A percentile compares a stretch with the other conserved stretches of the same genome.
Conservation (phyloP, 371 early-diverging fungal species). For the Zychaea mexicana region DNA sequence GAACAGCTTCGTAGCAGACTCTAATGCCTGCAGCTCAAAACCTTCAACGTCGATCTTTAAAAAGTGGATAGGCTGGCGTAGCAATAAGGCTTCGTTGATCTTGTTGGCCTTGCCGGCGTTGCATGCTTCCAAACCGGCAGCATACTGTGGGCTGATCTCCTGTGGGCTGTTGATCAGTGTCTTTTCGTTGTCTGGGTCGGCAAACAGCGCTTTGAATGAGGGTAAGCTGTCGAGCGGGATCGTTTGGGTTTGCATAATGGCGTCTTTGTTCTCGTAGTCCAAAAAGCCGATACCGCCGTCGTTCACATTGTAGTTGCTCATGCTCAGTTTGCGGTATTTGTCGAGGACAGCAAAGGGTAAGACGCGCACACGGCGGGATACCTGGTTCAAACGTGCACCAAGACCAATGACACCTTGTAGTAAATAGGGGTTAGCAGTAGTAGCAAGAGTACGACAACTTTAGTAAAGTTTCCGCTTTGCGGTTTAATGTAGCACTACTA, state of each 20-base stretch:
- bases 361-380: conserved; percentile 39
- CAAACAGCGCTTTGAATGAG: conserved; percentile 32
- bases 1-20: conserved; percentile 37
- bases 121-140: conserved; percentile 16
- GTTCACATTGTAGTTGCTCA: conserved; percentile 37
- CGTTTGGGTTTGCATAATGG: conserved; percentile 38
- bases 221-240: conserved; percentile 45
- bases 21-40: conserved; percentile 45
- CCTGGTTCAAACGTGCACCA: conserved; percentile 38
- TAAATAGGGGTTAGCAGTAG: too few species aligned
- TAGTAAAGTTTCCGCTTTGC: too few species aligned
- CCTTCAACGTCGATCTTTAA: conserved; percentile 55
- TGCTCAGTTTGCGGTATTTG: conserved; percentile 37
- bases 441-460: too few species aligned
- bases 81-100: conserved; percentile 23
- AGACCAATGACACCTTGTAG: conserved; percentile 42
- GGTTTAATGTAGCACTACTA: too few species aligned
- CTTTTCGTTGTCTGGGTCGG: background rate
- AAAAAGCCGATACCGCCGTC: conserved; percentile 49
- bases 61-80: conserved; percentile 48
- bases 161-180: conserved; percentile 16
- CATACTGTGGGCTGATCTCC: conserved; percentile 35
- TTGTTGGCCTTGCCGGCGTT: background rate
- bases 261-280: conserved; percentile 24
- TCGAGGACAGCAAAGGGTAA: conserved; percentile 50